Evolutionary conservation across 2,329 filamentous ascomycete genomes (phyloP), one percentile per base, ranked within the genome.

Genomic region (Arthrobotrys musiformis): DNA sequence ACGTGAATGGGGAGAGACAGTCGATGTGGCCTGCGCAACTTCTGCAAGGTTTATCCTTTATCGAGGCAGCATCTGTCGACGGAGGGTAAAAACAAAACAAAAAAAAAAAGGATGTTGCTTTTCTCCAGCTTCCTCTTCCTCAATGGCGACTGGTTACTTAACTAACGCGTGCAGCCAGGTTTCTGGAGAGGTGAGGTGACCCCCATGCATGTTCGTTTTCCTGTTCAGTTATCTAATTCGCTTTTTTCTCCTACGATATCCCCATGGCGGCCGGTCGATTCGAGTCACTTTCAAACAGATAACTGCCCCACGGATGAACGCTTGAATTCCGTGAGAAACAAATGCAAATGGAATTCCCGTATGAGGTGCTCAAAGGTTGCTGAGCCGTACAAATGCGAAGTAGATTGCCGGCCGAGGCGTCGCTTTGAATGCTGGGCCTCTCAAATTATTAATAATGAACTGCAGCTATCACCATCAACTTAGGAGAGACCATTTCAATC

Each of bases 281-380:
- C 72, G 72, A 76, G 64, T 76, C 73, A 77, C 66, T 70, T 70
- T 77, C 73, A 77, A 77, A 77, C 73, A 64, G 48, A 42, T 58
- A 67, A 56, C 52, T 62, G 69, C 73, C 66, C 73, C 73, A 77
- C 66, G 73, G 61, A n/a, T 30, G 50, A 28, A 37, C 42, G 42
- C 58, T 50, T 48, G 54, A 48, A 54, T 40, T 48, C 44, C 40
- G 37, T 48, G 68, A 64, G 33, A 40, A 40, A 61, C 26, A 64
- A 72, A 72, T 72, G 58, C 56, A 58, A n/a, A 72, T 72, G 64
- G 73, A 67, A 70, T 70, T 77, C 60, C 58, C 40, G 44, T 67
- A 73, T 73, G 61, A 61, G 69, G 50, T 73, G 61, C 61, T 67
- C 26, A 26, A 70, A 30, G 54, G 6, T 17, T 24, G 40, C 22